These are phyloP conservation scores for Sporothrix inflata DNA, from an alignment of 2,329 filamentous ascomycete genomes.

Conservation along the genomic window DNA sequence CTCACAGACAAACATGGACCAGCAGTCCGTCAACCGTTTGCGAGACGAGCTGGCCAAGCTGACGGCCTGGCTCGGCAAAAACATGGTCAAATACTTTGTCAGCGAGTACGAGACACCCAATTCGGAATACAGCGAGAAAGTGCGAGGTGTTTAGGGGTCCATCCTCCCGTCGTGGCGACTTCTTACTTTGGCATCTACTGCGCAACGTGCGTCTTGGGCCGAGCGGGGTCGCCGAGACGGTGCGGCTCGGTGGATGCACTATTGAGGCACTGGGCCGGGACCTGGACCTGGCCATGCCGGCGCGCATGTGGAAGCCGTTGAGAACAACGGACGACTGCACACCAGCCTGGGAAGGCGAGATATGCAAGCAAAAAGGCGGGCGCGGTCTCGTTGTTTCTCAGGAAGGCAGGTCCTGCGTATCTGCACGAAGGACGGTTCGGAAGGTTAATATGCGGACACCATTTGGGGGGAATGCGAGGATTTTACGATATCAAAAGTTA, in stretches of 20 bases:
- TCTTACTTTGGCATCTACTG: not conserved
- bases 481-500: not conserved
- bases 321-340: not conserved
- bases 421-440: no score
- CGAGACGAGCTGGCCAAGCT: slow-evolving; percentile 88
- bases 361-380: no score
- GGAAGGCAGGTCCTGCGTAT: no score
- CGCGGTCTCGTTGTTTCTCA: no score
- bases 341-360: no score
- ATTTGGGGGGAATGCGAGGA: not conserved
- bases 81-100: slow-evolving; percentile 77
- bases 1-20: slow-evolving; percentile 97
- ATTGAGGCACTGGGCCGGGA: not conserved
- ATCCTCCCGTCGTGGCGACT: not conserved
- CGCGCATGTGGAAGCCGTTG: not conserved
- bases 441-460: not conserved
- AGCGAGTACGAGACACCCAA: slow-evolving; percentile 74
- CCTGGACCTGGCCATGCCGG: not conserved
- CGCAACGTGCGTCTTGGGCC: not conserved
- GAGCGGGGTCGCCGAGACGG: not conserved
- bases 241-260: not conserved
- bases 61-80: slow-evolving; percentile 79
- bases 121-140: slow-evolving; percentile 67
- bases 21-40: slow-evolving; percentile 81
- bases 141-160: slow-evolving; percentile 48